Evolutionary conservation across 768 basidiomycete genomes (phyloP), one percentile per base, ranked within the genome.

Genomic region (Leucosporidium scottii): DNA sequence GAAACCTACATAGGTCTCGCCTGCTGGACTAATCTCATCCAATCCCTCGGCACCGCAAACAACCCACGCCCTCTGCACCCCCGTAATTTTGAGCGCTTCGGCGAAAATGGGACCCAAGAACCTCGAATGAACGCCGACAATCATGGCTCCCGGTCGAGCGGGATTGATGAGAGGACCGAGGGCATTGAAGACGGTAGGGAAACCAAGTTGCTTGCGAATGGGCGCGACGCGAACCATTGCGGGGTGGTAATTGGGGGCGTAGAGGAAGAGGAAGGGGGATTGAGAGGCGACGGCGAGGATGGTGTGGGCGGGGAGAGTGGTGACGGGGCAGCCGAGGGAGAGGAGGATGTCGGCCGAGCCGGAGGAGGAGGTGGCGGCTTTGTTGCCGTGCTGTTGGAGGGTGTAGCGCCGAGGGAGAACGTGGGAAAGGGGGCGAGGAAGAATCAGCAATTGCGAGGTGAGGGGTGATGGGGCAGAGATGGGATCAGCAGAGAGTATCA

Each of bases 161-260:
- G 94, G 96, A 79, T 94, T 97, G 79, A 94, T 88, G 49, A 98
- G 83, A 0, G 94, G 96, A 0, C 96, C 93, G 39, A 97, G 82
- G 66, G 93, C 81, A 79, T 99, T 98, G 84, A 96, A 97, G 81
- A 99, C 87, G 13, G 94, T 97, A 56, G 93, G 87, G 81, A 94
- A 97, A 56, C 92, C 91, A 62, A 98, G 84, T 0, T 85, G 80
- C 74, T 88, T 89, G 63, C 94, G 87, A 75, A 88, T 84, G 0
- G 94, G 92, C 0, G 88, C 88, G 71, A 98, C 82, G 64, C 83
- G 79, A 8, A 88, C 90, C 57, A 97, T 83, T 0, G 88, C 78
- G 1, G 93, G 93, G 78, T 98, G 93, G 79, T 92, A 97, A 76
- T 93, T 88, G 0, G 92, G 88, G 0, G 91, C 96, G 68, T 94